These are phyloP conservation scores for Ambrosia trifida DNA, from an alignment of 129 eudicot species.

Conservation along the genomic window DNA sequence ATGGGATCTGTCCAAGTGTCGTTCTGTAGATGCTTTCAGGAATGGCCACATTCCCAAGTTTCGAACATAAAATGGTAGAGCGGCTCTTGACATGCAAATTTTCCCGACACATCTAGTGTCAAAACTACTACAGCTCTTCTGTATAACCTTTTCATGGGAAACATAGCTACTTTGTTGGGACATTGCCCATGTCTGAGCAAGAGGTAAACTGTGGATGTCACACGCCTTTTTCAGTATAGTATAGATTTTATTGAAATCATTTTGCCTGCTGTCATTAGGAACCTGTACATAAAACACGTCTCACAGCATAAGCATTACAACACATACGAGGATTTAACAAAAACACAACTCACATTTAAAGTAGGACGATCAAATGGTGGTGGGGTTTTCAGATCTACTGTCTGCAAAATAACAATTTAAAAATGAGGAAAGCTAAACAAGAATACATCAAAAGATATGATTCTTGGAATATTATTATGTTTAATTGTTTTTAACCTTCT, in stretches of 20 bases:
- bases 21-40: background rate
- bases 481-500: no score
- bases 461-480: no score
- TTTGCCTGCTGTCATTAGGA: background rate
- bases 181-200: constrained; percentile 10
- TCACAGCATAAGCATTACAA: background rate
- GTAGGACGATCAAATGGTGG: background rate
- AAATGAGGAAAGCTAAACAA: background rate
- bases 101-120: constrained; percentile 14
- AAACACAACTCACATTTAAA: background rate
- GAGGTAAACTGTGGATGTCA: background rate
- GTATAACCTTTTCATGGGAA: background rate
- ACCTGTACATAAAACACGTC: background rate
- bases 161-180: constrained; percentile 1
- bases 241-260: background rate
- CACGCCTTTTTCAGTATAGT: background rate
- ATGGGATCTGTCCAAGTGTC: background rate
- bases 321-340: background rate
- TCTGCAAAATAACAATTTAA: background rate
- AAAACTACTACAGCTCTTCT: constrained; percentile 13
- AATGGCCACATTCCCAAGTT: constrained; percentile 6
- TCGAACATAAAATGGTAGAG: constrained; percentile 3
- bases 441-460: no score
- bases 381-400: background rate
- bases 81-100: background rate